These are phyloP conservation scores for Lumnitzera littorea DNA, from an alignment of 345 rosid species.

Conservation along the genomic window DNA sequence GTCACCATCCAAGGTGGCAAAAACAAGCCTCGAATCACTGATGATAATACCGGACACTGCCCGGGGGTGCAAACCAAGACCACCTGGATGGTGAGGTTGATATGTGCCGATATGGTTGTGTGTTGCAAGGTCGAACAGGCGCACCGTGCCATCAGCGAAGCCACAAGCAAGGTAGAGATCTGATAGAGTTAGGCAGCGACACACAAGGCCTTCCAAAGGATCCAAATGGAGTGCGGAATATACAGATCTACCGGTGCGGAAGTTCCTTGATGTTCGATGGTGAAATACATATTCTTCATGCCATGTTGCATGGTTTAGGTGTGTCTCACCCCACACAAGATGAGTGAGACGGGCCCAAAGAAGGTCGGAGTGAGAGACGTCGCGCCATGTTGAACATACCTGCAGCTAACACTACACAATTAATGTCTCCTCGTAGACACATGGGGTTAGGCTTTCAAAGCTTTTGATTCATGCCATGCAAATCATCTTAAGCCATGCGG, in stretches of 20 bases:
- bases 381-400: constrained; percentile 94
- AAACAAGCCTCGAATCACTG: constrained; percentile 29
- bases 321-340: constrained; percentile 51
- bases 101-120: constrained; percentile 53
- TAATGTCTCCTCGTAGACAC: no score
- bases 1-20: constrained; percentile 74
- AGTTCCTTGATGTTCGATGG: constrained; percentile 63
- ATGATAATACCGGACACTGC: constrained; percentile 73
- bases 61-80: constrained; percentile 62
- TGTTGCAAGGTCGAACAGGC: constrained; percentile 51
- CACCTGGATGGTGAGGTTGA: constrained; percentile 50
- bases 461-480: no score
- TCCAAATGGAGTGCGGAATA: constrained; percentile 53
- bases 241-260: constrained; percentile 28
- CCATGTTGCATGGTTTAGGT: constrained; percentile 49
- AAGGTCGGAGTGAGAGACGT: constrained; percentile 63
- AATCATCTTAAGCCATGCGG: no score
- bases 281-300: constrained; percentile 53
- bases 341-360: constrained; percentile 65
- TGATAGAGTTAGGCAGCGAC: constrained; percentile 78
- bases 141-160: constrained; percentile 79
- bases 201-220: constrained; percentile 50
- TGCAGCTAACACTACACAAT: constrained; percentile 11
- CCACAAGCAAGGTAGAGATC: constrained; percentile 76
- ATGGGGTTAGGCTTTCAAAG: no score